Evolutionary conservation across 768 basidiomycete genomes (phyloP), one percentile per base, ranked within the genome.

Genomic region (Leucocoprinus birnbaumii): DNA sequence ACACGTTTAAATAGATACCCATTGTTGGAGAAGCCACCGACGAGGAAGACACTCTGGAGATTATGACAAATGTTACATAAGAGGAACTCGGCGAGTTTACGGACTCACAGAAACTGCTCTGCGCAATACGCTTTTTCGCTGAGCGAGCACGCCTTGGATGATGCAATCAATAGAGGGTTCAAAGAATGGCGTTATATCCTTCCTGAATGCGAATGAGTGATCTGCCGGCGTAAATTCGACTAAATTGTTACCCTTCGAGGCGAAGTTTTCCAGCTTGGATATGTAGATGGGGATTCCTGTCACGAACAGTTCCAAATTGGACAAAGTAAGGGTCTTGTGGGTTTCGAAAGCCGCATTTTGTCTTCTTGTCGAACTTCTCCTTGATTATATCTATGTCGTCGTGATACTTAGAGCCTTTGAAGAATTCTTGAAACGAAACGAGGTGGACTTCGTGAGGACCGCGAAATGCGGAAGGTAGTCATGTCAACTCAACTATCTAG

Each of bases 21-120:
- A 52, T 73, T 80, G 1, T 76, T 75, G 16, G 76, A 75, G 60
- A 81, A 82, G 0, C 79, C 80, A 19, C 80, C 80, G 5, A 81
- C 78, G 1, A 82, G 68, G 41, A 73, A 66, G 11, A 73, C 65
- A 16, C 64, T 64, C 73, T 73, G 16, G 18, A 22, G 21, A 13
- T 51, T 67, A 66, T n/a, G 65, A 57, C 16, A 61, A 26, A 38
- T 34, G 35, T 10, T 42, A 31, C 11, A 31, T 50, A 45, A 21
- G 5, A 13, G 10, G 14, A 19, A 45, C n/a, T 21, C 19, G 11
- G 11, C 4, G 11, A 4, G 1, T 9, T 31, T 35, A 49, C 18
- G 31, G n/a, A 53, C 66, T 31, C 14, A 72, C 74, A 3, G 62
- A 61, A 22, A 76, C 67, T 2, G 63, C 63, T 7, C 64, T 62